These are phyloP conservation scores for Teratosphaeria epicoccoides DNA, from an alignment of 2,329 filamentous ascomycete genomes.

Conservation along the genomic window DNA sequence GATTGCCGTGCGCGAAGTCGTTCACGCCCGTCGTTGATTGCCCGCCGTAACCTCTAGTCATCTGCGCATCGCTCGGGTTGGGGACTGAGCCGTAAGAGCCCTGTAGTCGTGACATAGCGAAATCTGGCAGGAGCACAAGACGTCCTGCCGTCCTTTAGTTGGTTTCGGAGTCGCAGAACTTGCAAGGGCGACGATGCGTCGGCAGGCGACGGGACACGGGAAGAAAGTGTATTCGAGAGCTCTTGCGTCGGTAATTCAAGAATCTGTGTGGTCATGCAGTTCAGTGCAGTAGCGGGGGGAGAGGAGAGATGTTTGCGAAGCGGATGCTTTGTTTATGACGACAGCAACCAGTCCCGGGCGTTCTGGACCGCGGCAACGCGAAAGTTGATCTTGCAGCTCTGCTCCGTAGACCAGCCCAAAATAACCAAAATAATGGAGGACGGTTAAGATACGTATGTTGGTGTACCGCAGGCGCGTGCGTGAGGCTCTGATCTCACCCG, in stretches of 20 bases:
- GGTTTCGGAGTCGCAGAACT: background rate
- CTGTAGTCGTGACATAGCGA: constrained; percentile 6
- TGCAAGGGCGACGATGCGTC: background rate
- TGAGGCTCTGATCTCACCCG: background rate
- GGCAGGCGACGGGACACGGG: background rate
- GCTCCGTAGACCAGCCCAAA: background rate
- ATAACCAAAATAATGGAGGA: background rate
- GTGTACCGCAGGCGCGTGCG: background rate
- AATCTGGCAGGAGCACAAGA: background rate
- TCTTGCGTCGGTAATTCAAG: background rate
- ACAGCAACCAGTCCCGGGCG: background rate
- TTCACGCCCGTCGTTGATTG: constrained; percentile 10
- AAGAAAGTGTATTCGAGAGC: background rate
- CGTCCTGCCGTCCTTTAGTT: background rate
- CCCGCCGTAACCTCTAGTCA: constrained; percentile 24
- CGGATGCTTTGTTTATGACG: background rate
- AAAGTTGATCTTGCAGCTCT: background rate
- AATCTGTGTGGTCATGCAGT: background rate
- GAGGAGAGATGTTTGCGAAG: background rate
- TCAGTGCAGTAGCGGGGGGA: background rate
- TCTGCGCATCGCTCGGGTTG: constrained; percentile 27
- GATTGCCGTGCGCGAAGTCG: constrained; percentile 32
- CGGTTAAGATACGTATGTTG: background rate
- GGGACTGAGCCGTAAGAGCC: constrained; percentile 29
- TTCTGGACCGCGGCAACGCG: background rate